phyloP scores from a whole-genome alignment of 495 filamentous ascomycete genomes.

The Daldinia vernicosa region DNA sequence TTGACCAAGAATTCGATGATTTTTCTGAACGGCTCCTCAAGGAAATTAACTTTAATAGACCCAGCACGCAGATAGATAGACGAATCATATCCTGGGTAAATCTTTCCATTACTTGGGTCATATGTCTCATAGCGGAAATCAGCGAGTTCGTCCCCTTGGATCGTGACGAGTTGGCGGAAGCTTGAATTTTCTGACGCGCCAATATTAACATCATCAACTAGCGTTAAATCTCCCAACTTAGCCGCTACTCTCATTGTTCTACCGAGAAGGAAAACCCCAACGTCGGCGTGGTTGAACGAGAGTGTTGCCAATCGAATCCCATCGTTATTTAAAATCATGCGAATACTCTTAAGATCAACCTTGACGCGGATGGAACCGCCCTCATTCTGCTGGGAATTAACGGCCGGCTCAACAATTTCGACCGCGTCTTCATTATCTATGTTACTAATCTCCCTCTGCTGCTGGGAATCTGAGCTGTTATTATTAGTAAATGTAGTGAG shows the following conservation, averaged over 20 bases:
- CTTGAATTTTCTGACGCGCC: conserved; percentile 82
- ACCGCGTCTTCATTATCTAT: conserved; percentile 51
- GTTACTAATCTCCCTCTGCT: conserved; percentile 50
- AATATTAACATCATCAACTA: conserved; percentile 94
- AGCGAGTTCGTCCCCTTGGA: conserved; percentile 94
- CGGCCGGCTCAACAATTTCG: conserved; percentile 42
- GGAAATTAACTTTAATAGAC: conserved; percentile 94
- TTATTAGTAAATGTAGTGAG: conserved; percentile 91
- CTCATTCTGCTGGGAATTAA: conserved; percentile 46
- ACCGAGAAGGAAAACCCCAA: conserved; percentile 87
- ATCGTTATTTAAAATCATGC: conserved; percentile 96
- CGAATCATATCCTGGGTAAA: conserved; percentile 94
- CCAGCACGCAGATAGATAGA: conserved; percentile 88
- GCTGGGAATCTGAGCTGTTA: conserved; percentile 53
- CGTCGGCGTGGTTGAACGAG: conserved; percentile 88
- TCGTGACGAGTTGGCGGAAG: conserved; percentile 87
- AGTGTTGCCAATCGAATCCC: conserved; percentile 93
- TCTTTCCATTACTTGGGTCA: conserved; percentile 70
- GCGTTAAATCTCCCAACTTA: conserved; percentile 82
- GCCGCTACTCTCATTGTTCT: conserved; percentile 85
- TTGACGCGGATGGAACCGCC: conserved; percentile 73
- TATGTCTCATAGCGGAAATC: conserved; percentile 98
- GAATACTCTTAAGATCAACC: conserved; percentile 89
- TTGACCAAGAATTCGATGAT: conserved; percentile 98
- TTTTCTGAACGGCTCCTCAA: conserved; percentile 96